A percentile compares a stretch with the other conserved stretches of the same genome.
Evolutionary conservation across 306 rosid species (phyloP).

Genomic region (Leucaena leucocephala): DNA sequence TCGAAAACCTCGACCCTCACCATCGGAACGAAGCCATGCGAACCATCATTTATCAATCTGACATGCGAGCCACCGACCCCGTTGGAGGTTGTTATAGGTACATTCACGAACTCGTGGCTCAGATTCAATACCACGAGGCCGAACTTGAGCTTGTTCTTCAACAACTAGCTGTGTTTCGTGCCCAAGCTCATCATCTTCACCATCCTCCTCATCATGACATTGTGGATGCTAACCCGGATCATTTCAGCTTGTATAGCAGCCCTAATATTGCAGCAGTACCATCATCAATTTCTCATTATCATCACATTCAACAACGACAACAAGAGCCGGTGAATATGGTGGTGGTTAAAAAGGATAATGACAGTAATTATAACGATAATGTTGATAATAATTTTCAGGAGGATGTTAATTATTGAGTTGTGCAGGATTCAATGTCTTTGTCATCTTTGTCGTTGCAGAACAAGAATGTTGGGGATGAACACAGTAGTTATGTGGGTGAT

Average conservation of each 20-base stretch:
- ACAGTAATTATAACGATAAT: not conserved
- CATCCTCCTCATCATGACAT: not conserved
- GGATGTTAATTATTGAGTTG: slow-evolving; percentile 55
- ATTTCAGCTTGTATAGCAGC: slow-evolving; percentile 39
- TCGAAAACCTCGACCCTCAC: slow-evolving; percentile 36
- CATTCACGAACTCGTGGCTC: slow-evolving; percentile 42
- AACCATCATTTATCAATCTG: slow-evolving; percentile 61
- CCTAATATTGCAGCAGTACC: not conserved
- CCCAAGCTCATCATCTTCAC: not conserved
- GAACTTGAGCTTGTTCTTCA: slow-evolving; percentile 61
- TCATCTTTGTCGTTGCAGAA: slow-evolving; percentile 45
- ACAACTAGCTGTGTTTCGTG: slow-evolving; percentile 50
- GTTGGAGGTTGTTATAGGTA: slow-evolving; percentile 65
- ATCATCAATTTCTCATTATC: slow-evolving; percentile 18
- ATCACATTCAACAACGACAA: slow-evolving; percentile 40
- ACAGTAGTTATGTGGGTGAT: not conserved
- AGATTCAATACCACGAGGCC: slow-evolving; percentile 37
- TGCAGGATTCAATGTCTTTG: slow-evolving; percentile 47
- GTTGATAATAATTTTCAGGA: slow-evolving; percentile 39
- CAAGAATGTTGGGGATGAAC: slow-evolving; percentile 34
- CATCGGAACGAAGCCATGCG: slow-evolving; percentile 53
- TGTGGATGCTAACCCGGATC: not conserved
- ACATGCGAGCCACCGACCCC: slow-evolving; percentile 68
- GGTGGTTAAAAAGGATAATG: too few relatives aligned
- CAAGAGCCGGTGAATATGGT: too few relatives aligned